Percentiles rank a stretch among this genome's conserved stretches.
These are phyloP conservation scores for Fusarium pseudocircinatum DNA, from an alignment of 2,329 filamentous ascomycete genomes.

Conservation along the genomic window DNA sequence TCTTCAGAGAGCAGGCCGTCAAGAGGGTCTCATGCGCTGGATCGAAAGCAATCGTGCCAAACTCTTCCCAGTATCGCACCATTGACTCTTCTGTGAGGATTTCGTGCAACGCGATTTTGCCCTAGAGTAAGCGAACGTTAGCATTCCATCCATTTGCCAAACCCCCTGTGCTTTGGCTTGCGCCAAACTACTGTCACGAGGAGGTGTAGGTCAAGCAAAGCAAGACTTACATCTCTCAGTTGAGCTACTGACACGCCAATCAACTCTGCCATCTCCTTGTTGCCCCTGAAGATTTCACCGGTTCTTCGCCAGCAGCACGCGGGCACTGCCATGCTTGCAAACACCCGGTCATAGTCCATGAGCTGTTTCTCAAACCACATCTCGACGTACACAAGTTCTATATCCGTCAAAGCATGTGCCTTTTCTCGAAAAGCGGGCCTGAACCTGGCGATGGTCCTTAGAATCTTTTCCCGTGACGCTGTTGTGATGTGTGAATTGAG, in stretches of 20 bases:
- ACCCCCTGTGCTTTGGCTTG: neutral
- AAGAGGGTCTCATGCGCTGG: conserved; percentile 92
- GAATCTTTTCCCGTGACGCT: conserved; percentile 86
- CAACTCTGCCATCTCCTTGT: conserved; percentile 98
- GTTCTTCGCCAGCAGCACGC: conserved; percentile 97
- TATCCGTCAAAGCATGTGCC: conserved; percentile 90
- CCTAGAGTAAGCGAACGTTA: conserved; percentile 62
- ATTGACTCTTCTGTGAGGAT: conserved; percentile 95
- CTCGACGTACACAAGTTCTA: conserved; percentile 93
- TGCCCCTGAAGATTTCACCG: conserved; percentile 95
- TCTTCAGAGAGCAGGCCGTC: conserved; percentile 92
- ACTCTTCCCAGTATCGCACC: conserved; percentile 99
- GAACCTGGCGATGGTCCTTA: conserved; percentile 91
- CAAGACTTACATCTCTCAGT: conserved; percentile 80
- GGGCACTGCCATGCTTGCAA: conserved; percentile 98
- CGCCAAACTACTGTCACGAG: conserved; percentile 5
- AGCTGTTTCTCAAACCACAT: conserved; percentile 99
- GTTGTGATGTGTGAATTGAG: conserved; percentile 89
- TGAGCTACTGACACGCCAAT: conserved; percentile 92
- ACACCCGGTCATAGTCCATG: conserved; percentile 98
- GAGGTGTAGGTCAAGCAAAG: conserved; percentile 13
- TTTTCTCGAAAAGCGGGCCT: conserved; percentile 95
- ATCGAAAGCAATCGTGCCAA: conserved; percentile 97
- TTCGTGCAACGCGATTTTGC: conserved; percentile 93
- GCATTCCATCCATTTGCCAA: conserved; percentile 5